Percentiles rank a stretch among this genome's conserved stretches.
These are phyloP conservation scores for Cytauxzoon felis DNA, from an alignment of 169 alveolate genomes.

Conservation along the genomic window DNA sequence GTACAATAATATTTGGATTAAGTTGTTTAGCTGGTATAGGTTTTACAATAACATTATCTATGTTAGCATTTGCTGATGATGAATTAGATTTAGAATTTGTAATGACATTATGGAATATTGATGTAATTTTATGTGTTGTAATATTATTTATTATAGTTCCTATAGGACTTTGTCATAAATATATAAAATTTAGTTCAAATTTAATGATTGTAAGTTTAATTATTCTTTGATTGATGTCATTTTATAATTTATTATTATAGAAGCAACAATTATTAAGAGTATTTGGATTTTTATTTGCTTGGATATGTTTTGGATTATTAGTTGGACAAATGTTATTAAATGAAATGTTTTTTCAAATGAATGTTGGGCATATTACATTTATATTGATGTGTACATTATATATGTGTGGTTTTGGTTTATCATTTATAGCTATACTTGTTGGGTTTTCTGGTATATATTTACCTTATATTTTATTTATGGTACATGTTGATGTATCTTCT, in stretches of 20 bases:
- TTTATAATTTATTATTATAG: not conserved
- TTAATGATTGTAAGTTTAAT: constrained; percentile 1
- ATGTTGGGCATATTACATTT: not conserved
- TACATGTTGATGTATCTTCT: constrained; percentile 33
- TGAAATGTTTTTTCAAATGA: constrained; percentile 19
- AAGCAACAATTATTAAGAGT: constrained; percentile 18
- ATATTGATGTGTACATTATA: not conserved
- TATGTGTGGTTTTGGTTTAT: constrained; percentile 30
- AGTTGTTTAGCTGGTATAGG: constrained; percentile 36
- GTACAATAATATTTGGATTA: constrained; percentile 29
- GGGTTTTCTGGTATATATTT: constrained; percentile 55
- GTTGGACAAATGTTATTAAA: constrained; percentile 7
- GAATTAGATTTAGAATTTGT: constrained; percentile 9
- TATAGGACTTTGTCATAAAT: constrained; percentile 32
- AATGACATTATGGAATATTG: constrained; percentile 14
- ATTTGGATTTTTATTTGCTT: constrained; percentile 4
- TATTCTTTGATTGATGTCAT: not conserved
- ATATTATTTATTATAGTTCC: constrained; percentile 29
- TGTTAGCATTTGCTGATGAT: not conserved
- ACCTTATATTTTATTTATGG: constrained; percentile 39
- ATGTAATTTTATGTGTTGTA: constrained; percentile 14
- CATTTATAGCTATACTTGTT: constrained; percentile 35
- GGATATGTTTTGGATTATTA: constrained; percentile 19
- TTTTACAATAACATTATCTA: constrained; percentile 11
- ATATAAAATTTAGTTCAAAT: constrained; percentile 1